Evolutionary conservation across 1,139 yeast genomes (phyloP), one percentile per base, ranked within the genome.

Genomic region (Torulaspora globosa): DNA sequence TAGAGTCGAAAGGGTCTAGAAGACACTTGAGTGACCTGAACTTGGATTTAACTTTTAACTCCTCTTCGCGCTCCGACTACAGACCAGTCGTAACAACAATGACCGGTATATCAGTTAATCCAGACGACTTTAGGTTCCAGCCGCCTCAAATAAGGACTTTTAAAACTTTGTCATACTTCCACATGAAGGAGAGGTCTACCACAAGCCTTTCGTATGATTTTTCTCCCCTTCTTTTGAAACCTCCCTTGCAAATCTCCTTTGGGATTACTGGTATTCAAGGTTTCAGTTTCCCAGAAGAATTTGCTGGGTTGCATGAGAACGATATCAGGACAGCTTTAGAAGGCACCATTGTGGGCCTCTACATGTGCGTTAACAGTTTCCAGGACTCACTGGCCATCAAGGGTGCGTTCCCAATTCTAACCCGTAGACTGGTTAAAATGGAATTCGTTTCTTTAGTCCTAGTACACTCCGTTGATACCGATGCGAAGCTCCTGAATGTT

Each of bases 381-480:
- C 11, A 37, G 5, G 36, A 31, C 5, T 14, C 21, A 1, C 26
- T 39, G 1, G 23, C 28, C 16, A 16, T 26, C 7, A 41, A 38
- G 16, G 52, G 53, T 7, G 19, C 41, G 1, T 53, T 55, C 28
- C 65, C 65, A 18, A 41, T 59, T 12, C 51, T 14, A 39, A 10
- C 41, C 48, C 12, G 16, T 7, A 30, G 8, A n/a, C 18, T 23
- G 30, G 9, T 10, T 21, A 2, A 35, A 47, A 3, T 30, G 55
- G 11, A 44, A 54, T 72, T 69, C 54, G 53, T 65, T 18, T 79
- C 82, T 0, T 60, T 81, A 11, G 73, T 74, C 1, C 66, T 83
- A 40, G 66, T 84, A 1, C 92, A 84, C 59, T 82, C 92, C 2
- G 68, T 87, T n/a, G 76, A 84, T 56, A 47, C 53, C 0, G 50